These are phyloP conservation scores for Cucumis cinereus DNA, from an alignment of 306 rosid species.

Conservation along the genomic window DNA sequence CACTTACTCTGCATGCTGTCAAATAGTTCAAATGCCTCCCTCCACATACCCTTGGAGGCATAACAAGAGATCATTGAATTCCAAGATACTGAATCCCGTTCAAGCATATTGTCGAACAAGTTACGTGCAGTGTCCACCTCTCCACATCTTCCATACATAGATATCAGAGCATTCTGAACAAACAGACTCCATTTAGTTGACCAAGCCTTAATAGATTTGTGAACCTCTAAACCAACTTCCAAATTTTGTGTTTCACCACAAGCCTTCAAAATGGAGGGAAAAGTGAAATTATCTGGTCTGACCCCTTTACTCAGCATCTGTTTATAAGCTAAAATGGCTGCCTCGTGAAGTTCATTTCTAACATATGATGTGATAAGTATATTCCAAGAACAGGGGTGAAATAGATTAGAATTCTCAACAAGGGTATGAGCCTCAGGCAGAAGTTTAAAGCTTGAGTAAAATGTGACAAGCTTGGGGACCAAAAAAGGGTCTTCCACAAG, in stretches of 20 bases:
- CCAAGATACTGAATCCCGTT: slow-evolving; percentile 69
- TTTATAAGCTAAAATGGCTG: slow-evolving; percentile 51
- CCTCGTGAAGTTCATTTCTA: slow-evolving; percentile 31
- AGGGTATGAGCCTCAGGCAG: slow-evolving; percentile 40
- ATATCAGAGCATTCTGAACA: slow-evolving; percentile 75
- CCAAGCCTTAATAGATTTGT: slow-evolving; percentile 37
- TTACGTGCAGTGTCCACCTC: slow-evolving; percentile 48
- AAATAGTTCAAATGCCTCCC: slow-evolving; percentile 53
- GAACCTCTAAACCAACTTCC: slow-evolving; percentile 52
- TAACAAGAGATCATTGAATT: slow-evolving; percentile 63
- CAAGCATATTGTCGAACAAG: slow-evolving; percentile 57
- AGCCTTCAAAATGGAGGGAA: slow-evolving; percentile 74
- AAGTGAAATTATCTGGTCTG: slow-evolving; percentile 66
- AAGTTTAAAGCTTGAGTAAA: slow-evolving; percentile 37
- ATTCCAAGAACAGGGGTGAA: slow-evolving; percentile 72
- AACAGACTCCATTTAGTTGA: slow-evolving; percentile 41
- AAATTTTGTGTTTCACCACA: slow-evolving; percentile 57
- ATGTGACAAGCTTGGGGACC: slow-evolving; percentile 53
- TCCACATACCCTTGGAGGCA: slow-evolving; percentile 61
- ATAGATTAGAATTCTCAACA: slow-evolving; percentile 28
- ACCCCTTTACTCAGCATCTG: slow-evolving; percentile 44
- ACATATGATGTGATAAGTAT: slow-evolving; percentile 50
- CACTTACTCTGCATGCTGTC: slow-evolving; percentile 35
- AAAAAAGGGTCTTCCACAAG: slow-evolving; percentile 35
- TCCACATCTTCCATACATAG: slow-evolving; percentile 78